Conservation (phyloP, 2,329 filamentous ascomycete genomes). For the Colletotrichum incanum region DNA sequence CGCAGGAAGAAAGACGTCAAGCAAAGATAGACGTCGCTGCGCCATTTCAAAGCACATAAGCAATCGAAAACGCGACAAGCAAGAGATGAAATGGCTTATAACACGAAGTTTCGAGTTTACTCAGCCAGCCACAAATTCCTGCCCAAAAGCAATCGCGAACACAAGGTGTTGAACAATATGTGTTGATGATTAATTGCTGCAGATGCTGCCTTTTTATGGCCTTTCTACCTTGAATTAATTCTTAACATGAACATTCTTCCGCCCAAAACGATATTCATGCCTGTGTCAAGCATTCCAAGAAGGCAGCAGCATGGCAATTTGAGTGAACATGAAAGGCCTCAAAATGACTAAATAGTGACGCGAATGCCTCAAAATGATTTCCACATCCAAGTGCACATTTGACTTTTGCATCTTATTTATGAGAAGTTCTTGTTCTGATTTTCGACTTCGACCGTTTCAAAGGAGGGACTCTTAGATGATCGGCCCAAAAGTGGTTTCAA, state of each 20-base stretch:
- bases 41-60: no score
- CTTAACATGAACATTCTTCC: no score
- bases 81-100: accelerated
- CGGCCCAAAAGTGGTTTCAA: slow-evolving; percentile 46
- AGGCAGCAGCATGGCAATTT: no score
- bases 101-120: no score
- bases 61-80: not conserved
- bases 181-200: not conserved
- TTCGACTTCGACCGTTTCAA: slow-evolving; percentile 33
- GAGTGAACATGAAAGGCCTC: no score
- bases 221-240: not conserved
- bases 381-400: no score
- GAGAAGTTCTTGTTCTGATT: slow-evolving; percentile 34
- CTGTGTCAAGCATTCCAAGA: no score
- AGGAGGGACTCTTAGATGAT: slow-evolving; percentile 24
- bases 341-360: not conserved
- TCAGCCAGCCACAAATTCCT: not conserved
- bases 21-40: no score
- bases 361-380: no score
- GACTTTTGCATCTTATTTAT: not conserved
- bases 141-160: accelerated
- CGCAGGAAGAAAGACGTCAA: no score
- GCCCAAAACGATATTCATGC: no score
- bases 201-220: not conserved
- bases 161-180: not conserved